These are phyloP conservation scores for Exserohilum turcica DNA, from an alignment of 2,329 filamentous ascomycete species.

Conservation along the genomic window DNA sequence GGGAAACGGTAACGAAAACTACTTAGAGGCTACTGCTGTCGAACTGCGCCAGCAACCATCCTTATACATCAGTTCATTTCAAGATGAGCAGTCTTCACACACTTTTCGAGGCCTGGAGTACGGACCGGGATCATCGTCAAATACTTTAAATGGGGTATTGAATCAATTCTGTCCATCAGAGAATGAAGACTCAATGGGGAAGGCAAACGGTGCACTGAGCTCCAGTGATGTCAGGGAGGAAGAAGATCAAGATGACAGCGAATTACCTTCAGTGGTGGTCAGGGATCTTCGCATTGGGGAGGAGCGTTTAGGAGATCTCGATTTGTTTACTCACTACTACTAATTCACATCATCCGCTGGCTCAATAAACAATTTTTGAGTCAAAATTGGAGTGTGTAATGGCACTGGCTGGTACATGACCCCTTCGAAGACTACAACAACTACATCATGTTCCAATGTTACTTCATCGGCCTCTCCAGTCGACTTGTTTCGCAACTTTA, in stretches of 20 bases:
- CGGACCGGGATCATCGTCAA: neutral
- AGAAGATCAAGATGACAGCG: neutral
- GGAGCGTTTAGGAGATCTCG: neutral
- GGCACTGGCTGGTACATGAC: conserved; percentile 2
- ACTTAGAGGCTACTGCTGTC: neutral
- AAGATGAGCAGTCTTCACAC: neutral
- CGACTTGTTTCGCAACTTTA: conserved; percentile 5
- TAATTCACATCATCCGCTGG: neutral
- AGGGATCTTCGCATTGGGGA: neutral
- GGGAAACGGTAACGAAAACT: neutral
- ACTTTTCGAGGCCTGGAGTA: neutral
- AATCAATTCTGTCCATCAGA: neutral
- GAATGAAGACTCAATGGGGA: neutral
- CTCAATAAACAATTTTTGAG: conserved; percentile 3
- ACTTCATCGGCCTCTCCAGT: neutral
- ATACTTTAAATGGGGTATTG: neutral
- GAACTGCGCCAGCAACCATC: neutral
- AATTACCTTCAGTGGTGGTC: neutral
- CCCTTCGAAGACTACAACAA: neutral
- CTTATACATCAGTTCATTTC: neutral
- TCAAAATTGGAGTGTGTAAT: neutral
- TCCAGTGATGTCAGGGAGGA: neutral
- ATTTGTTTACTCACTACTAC: conserved; percentile 1
- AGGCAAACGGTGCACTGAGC: neutral
- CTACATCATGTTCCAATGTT: neutral